phyloP scores from a whole-genome alignment of 1,284 basidiomycete species.

The Moesziomyces globuligerus region DNA sequence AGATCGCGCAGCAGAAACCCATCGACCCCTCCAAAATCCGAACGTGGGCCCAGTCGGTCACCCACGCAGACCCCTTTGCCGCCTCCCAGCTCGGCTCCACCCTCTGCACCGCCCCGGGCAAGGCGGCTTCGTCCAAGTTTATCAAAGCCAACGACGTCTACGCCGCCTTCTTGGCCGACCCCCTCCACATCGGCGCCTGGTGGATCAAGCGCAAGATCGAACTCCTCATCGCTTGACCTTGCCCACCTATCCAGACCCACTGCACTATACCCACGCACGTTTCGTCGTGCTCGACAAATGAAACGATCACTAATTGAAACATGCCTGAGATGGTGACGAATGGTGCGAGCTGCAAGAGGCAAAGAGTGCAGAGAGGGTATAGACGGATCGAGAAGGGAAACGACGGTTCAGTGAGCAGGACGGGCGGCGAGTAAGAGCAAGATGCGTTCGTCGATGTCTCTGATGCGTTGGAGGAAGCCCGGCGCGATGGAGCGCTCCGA shows the following conservation, averaged over 20 bases:
- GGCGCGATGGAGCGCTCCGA: not conserved
- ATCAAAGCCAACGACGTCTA: slow-evolving; percentile 16
- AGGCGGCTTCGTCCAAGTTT: slow-evolving; percentile 21
- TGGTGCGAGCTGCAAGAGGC: not conserved
- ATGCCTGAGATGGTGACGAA: slow-evolving; percentile 3
- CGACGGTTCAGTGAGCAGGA: not conserved
- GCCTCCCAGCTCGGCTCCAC: slow-evolving; percentile 7
- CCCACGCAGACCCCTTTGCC: slow-evolving; percentile 37
- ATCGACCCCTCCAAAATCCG: slow-evolving; percentile 31
- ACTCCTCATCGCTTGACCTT: slow-evolving; percentile 28
- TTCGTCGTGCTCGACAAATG: too few species aligned
- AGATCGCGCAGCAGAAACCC: slow-evolving; percentile 58
- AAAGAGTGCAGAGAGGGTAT: not conserved
- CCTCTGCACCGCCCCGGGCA: slow-evolving; percentile 18
- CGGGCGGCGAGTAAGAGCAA: slow-evolving; percentile 11
- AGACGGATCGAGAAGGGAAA: not conserved
- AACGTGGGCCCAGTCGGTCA: slow-evolving; percentile 41
- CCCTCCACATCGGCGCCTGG: slow-evolving; percentile 37
- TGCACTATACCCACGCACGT: slow-evolving; percentile 3
- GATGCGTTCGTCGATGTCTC: slow-evolving; percentile 11
- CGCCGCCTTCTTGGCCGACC: slow-evolving; percentile 39
- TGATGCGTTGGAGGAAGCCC: slow-evolving; percentile 7
- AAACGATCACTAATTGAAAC: too few species aligned
- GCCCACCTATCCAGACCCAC: not conserved
- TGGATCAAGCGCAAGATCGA: slow-evolving; percentile 48